Evolutionary conservation across 495 filamentous ascomycete genomes (phyloP).

Genomic region (Hypoxylon subgilvum): DNA sequence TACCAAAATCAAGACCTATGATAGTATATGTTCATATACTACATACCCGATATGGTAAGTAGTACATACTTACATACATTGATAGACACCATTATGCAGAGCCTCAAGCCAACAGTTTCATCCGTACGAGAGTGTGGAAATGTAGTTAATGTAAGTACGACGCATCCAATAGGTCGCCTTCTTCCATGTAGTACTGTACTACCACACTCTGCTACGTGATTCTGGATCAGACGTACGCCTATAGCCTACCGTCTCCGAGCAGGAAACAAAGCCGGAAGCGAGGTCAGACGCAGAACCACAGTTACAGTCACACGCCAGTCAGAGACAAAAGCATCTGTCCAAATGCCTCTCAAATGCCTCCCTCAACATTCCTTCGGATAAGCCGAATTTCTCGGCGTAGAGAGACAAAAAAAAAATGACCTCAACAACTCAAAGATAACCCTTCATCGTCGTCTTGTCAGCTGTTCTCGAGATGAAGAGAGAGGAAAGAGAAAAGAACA

Average conservation of each 20-base stretch:
- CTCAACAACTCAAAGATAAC: background rate
- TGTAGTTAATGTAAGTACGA: constrained; percentile 10
- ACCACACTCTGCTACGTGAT: constrained; percentile 4
- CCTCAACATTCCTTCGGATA: constrained; percentile 19
- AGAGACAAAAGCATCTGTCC: constrained; percentile 6
- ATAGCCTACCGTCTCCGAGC: constrained; percentile 7
- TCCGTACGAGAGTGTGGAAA: too few species aligned
- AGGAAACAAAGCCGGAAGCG: constrained; percentile 2
- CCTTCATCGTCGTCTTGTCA: constrained; percentile 19
- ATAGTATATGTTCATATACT: too few species aligned
- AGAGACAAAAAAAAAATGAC: constrained; percentile 6
- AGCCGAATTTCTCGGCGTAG: constrained; percentile 14
- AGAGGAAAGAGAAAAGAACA: too few species aligned
- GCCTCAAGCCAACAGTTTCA: constrained; percentile 32
- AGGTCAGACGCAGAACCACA: too few species aligned
- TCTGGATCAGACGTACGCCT: background rate
- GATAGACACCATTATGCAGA: constrained; percentile 11
- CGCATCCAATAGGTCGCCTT: background rate
- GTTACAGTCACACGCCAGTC: background rate
- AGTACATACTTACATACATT: too few species aligned
- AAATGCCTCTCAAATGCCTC: constrained; percentile 9
- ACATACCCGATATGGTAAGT: too few species aligned
- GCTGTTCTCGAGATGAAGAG: constrained; percentile 11
- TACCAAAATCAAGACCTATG: too few species aligned
- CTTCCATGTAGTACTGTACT: background rate